These are phyloP conservation scores for Castanea crenata DNA, from an alignment of 306 rosid species.

Conservation along the genomic window DNA sequence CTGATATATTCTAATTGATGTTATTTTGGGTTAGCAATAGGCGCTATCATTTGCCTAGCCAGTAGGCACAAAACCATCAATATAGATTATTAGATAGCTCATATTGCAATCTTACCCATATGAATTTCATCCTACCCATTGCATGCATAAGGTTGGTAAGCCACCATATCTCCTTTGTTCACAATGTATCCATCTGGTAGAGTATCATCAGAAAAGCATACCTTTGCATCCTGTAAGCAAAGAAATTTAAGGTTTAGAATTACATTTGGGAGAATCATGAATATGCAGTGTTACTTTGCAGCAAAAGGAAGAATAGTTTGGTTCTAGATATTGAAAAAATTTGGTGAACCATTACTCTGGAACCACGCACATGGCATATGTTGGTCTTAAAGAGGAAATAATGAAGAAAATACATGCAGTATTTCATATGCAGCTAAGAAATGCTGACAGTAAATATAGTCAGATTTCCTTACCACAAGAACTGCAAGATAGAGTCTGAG, in stretches of 20 bases:
- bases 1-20: no score
- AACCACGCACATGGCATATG: neutral
- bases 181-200: slow-evolving; percentile 69
- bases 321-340: neutral
- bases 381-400: neutral
- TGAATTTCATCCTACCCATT: slow-evolving; percentile 80
- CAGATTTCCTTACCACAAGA: slow-evolving; percentile 59
- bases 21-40: no score
- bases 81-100: no score
- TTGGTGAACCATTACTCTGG: neutral
- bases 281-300: no score
- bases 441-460: no score
- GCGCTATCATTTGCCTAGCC: no score
- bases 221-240: slow-evolving; percentile 61
- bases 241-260: neutral
- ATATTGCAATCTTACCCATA: slow-evolving; percentile 39
- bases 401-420: neutral
- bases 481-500: slow-evolving; percentile 80
- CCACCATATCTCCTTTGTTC: slow-evolving; percentile 56
- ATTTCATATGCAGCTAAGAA: neutral
- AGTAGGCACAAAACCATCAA: no score
- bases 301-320: neutral
- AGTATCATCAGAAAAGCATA: slow-evolving; percentile 62
- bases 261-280: neutral
- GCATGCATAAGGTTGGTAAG: slow-evolving; percentile 68